Evolutionary conservation across 352 stramenopile genomes (phyloP).

Genomic region (Phytophthora colocasiae): DNA sequence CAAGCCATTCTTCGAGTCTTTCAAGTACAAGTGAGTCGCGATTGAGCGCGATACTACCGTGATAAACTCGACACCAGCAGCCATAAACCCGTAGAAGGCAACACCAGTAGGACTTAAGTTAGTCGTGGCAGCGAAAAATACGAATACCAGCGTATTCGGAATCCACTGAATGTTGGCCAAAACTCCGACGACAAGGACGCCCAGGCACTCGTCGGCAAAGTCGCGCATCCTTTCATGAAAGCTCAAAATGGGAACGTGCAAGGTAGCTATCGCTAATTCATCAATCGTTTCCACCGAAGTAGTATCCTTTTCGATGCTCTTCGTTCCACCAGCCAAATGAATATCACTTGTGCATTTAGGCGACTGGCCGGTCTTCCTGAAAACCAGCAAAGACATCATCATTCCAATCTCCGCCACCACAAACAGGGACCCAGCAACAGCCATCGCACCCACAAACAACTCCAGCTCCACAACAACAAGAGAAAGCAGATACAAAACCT

Average conservation of each 20-base stretch:
- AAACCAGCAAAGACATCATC: conserved; percentile 86
- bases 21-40: conserved; percentile 63
- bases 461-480: conserved; percentile 82
- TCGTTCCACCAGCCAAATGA: not conserved
- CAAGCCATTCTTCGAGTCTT: conserved; percentile 62
- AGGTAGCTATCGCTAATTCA: conserved; percentile 1
- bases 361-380: conserved; percentile 30
- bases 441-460: conserved; percentile 80
- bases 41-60: conserved; percentile 69
- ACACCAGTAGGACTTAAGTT: conserved; percentile 45
- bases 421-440: conserved; percentile 64
- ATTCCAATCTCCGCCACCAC: conserved; percentile 78
- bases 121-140: conserved; percentile 60
- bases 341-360: not conserved
- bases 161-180: conserved; percentile 79
- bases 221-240: conserved; percentile 46
- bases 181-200: conserved; percentile 50
- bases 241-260: conserved; percentile 3
- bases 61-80: conserved; percentile 51
- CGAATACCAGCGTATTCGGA: conserved; percentile 56
- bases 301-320: not conserved
- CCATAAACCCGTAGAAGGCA: conserved; percentile 49
- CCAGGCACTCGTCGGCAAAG: conserved; percentile 66
- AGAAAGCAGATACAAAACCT: conserved; percentile 81
- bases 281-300: not conserved